Percentiles rank a stretch among this genome's conserved stretches.
Evolutionary conservation across 1,284 basidiomycete species (phyloP).

Genomic region (Ceratorhiza oryzae-sativae): DNA sequence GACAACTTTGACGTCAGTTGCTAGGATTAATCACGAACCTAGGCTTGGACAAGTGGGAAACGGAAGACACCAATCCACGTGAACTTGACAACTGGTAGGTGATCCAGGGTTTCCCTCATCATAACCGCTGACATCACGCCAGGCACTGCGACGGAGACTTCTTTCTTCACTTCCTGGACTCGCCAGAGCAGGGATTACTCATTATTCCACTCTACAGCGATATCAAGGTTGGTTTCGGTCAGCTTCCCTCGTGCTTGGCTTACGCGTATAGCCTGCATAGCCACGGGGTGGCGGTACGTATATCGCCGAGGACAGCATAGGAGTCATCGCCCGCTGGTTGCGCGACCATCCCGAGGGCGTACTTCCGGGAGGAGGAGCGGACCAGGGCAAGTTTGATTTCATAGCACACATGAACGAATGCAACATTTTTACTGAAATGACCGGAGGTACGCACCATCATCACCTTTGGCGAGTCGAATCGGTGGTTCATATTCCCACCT

Average conservation of each 20-base stretch:
- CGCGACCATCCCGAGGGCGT: slow-evolving; percentile 43
- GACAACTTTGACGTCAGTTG: background rate
- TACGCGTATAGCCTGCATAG: background rate
- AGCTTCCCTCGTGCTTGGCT: background rate
- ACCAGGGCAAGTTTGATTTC: slow-evolving; percentile 40
- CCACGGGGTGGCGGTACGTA: slow-evolving; percentile 44
- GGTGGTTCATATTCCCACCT: too few species aligned
- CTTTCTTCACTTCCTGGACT: slow-evolving; percentile 43
- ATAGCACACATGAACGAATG: slow-evolving; percentile 38
- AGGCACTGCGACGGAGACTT: slow-evolving; percentile 39
- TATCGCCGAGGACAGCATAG: slow-evolving; percentile 43
- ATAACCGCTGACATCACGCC: background rate
- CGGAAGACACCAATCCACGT: slow-evolving; percentile 23
- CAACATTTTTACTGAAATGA: slow-evolving; percentile 41
- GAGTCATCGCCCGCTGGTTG: slow-evolving; percentile 41
- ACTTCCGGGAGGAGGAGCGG: slow-evolving; percentile 37
- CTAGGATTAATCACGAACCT: slow-evolving; percentile 39
- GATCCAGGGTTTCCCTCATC: background rate
- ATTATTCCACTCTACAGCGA: slow-evolving; percentile 43
- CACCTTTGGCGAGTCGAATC: too few species aligned
- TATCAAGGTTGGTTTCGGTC: slow-evolving; percentile 34
- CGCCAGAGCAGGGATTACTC: slow-evolving; percentile 44
- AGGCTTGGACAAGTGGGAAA: slow-evolving; percentile 39
- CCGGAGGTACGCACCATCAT: slow-evolving; percentile 39
- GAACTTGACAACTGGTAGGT: slow-evolving; percentile 36